Conservation (phyloP, 2,329 filamentous ascomycete species). For the Diaporthe velutina region DNA sequence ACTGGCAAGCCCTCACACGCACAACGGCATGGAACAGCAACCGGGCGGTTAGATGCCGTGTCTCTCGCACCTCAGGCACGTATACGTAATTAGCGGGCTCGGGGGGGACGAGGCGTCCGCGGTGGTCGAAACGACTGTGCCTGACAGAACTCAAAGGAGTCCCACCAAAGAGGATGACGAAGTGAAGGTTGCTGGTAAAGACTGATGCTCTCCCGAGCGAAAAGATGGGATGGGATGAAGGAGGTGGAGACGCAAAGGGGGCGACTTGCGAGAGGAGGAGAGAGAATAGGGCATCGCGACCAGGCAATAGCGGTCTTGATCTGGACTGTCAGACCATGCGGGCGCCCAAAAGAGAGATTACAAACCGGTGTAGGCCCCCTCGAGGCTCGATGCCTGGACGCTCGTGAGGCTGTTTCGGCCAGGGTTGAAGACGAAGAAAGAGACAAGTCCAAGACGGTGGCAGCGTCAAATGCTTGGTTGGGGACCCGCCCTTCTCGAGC, state of each 20-base stretch:
- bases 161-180: constrained; percentile 4
- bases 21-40: constrained; percentile 26
- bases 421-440: constrained; percentile 31
- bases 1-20: constrained; percentile 33
- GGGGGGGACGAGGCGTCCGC: neutral
- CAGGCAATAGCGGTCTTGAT: constrained; percentile 16
- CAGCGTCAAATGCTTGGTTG: constrained; percentile 36
- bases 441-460: constrained; percentile 34
- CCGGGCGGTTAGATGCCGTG: constrained; percentile 39
- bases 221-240: constrained; percentile 19
- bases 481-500: neutral
- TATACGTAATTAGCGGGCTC: constrained; percentile 32
- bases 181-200: constrained; percentile 6
- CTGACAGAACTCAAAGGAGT: constrained; percentile 3
- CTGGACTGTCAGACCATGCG: neutral
- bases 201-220: constrained; percentile 9
- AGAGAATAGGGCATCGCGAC: neutral
- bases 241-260: constrained; percentile 21
- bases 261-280: constrained; percentile 17
- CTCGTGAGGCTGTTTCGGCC: constrained; percentile 29
- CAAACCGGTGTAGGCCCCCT: neutral
- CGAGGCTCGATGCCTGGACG: constrained; percentile 14
- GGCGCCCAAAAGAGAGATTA: constrained; percentile 3
- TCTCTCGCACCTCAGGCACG: constrained; percentile 16
- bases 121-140: constrained; percentile 5